Base-by-base conservation (phyloP, 805 yeast genomes). In the Myxozyma mucilagina region DNA sequence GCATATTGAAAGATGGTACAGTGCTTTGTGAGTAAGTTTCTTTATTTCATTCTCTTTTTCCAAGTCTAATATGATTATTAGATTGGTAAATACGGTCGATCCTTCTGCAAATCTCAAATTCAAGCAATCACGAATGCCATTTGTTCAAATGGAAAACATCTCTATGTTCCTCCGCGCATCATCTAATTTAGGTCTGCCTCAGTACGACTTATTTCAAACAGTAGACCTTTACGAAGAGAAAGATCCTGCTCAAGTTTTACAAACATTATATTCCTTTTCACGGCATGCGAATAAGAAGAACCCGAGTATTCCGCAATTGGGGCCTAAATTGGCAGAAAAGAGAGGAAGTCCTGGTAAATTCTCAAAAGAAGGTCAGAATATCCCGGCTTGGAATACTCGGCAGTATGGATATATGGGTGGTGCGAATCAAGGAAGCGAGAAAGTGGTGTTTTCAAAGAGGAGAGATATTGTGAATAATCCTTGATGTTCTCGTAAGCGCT, bases 81-180 rank as follows among this genome's bases (percentile, higher is more conserved):
- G 65, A 41, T 56, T 85, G 32, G 74, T 76, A 6, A 80, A 79
- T 58, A 71, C 71, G 0, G 76, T 83, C 16, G 77, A 78, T 5
- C 73, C 76, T 1, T 58, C 67, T 0, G 57, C 64, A 10, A 72
- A 76, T 3, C 82, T 79, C 24, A 55, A 48, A 63, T 85, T 73
- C 71, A 89, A 87, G 70, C 78, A 78, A 53, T 83, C 90, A 10
- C 77, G 78, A 54, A 84, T 89, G 86, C 93, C 96, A 1, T 90
- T 89, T 71, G 82, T 85, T 16, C 83, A 86, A 74, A 90, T 90
- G 97, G 96, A 90, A 70, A 89, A 89, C 69, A 89, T 90, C 38
- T 84, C 90, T 53, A 82, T 83, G 65, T 90, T 90, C 69, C 75
- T 90, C 42, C 74, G 78, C 5, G 83, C 86, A 57, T 84, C 90